Evolutionary conservation across 169 alveolate species (phyloP), one percentile per base, ranked within the genome.

Genomic region (Amoebophrya sp.): DNA sequence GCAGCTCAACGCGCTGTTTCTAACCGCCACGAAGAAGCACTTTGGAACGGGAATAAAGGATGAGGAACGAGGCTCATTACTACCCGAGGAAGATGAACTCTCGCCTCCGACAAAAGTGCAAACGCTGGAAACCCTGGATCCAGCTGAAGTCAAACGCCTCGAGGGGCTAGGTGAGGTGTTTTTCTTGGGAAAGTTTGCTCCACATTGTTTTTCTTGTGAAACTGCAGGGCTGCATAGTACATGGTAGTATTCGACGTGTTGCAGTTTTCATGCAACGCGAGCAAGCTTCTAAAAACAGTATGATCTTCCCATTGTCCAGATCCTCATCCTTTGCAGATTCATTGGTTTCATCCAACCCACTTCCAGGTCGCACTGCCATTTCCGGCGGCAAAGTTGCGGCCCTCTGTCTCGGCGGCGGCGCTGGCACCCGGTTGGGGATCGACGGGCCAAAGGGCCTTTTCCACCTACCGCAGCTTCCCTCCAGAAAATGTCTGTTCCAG

Each of bases 361-460:
- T n/a, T n/a, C n/a, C n/a, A 32, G 88, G 88, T 77, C 39, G 38
- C 39, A 2, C 2, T 2, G 88, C 53, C 32, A 92, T 97, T 29
- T 91, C 93, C 10, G 89, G 94, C 93, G 98, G 98, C 54, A 94
- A 95, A 92, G 96, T 95, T 10, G 98, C 96, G 0, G 89, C 95
- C 0, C 92, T 97, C 39, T 94, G 93, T 33, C 93, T 97, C 90
- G 96, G 97, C 32, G 98, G 98, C 10, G 98, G 98, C 53, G 94
- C 93, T 77, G 98, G 97, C 29, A 93, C 98, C 40, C 93, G 98
- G 91, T 94, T 97, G 0, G 98, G 98, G 0, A 94, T 93, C 88
- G 92, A 95, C 55, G 96, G 94, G 39, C 98, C 98, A 7, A 97
- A 97, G 94, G 98, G 98, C 0, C 95, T 91, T 92, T 97, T 95